These are phyloP conservation scores for Canavalia gladiata DNA, from an alignment of 306 rosid species.

Conservation along the genomic window DNA sequence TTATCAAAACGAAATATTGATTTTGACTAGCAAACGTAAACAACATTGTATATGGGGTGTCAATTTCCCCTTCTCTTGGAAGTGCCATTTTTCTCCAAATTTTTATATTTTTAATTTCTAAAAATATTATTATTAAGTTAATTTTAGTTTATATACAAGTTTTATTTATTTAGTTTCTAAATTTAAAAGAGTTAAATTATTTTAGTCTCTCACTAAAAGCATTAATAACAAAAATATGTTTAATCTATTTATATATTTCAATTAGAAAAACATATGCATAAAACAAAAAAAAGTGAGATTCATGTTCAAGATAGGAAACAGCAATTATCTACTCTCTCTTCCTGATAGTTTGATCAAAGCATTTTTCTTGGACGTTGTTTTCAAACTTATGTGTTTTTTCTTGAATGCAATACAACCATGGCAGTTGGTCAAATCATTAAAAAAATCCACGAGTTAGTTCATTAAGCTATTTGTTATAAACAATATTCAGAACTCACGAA, in stretches of 20 bases:
- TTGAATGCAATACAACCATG: neutral
- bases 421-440: neutral
- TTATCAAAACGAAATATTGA: too few relatives aligned
- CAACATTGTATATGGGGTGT: too few relatives aligned
- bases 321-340: neutral
- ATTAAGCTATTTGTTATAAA: neutral
- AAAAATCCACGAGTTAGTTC: neutral
- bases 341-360: neutral
- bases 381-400: neutral
- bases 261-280: too few relatives aligned
- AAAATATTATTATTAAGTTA: neutral
- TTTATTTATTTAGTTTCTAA: neutral
- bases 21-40: too few relatives aligned
- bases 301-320: neutral
- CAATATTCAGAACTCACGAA: neutral
- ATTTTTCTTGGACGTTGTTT: neutral
- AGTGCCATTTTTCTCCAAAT: neutral
- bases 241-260: too few relatives aligned
- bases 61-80: too few relatives aligned
- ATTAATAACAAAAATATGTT: too few relatives aligned
- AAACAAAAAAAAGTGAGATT: neutral
- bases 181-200: too few relatives aligned
- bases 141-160: neutral
- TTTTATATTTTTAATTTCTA: neutral
- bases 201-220: too few relatives aligned